Percentiles rank a stretch among this genome's conserved stretches.
phyloP scores from a whole-genome alignment of 2,329 filamentous ascomycete genomes.

The Ambrosiella xylebori region DNA sequence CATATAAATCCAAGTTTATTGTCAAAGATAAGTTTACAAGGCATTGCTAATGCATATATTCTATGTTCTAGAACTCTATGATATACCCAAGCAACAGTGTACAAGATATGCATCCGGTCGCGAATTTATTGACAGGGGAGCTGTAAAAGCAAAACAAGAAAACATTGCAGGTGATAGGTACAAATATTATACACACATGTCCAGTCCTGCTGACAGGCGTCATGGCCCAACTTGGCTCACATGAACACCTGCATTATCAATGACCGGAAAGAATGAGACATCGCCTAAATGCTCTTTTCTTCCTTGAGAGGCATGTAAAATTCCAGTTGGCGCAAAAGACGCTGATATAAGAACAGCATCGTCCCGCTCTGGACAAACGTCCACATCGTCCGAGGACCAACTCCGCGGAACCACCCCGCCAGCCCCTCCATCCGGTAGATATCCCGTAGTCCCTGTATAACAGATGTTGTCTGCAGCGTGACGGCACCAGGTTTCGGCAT shows the following conservation, averaged over 20 bases:
- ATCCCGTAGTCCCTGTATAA: constrained; percentile 64
- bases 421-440: constrained; percentile 86
- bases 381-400: constrained; percentile 86
- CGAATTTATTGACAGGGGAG: not conserved
- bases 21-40: no score
- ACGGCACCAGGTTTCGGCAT: constrained; percentile 62
- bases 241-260: constrained; percentile 1
- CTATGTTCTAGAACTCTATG: constrained; percentile 1
- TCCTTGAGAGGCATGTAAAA: constrained; percentile 22
- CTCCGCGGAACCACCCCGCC: constrained; percentile 81
- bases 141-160: constrained; percentile 4
- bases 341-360: constrained; percentile 93
- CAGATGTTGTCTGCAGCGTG: constrained; percentile 74
- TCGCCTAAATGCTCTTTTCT: constrained; percentile 14
- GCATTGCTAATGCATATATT: not conserved
- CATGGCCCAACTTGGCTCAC: not conserved
- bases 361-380: constrained; percentile 93
- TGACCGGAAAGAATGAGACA: constrained; percentile 13
- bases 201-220: not conserved
- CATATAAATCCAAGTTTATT: no score
- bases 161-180: constrained; percentile 8
- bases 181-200: constrained; percentile 14
- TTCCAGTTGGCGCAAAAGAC: constrained; percentile 62
- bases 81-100: not conserved
- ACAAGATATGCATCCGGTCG: not conserved